Conservation (phyloP, 2,329 filamentous ascomycete species). For the Pseudofabraea citricarpa region DNA sequence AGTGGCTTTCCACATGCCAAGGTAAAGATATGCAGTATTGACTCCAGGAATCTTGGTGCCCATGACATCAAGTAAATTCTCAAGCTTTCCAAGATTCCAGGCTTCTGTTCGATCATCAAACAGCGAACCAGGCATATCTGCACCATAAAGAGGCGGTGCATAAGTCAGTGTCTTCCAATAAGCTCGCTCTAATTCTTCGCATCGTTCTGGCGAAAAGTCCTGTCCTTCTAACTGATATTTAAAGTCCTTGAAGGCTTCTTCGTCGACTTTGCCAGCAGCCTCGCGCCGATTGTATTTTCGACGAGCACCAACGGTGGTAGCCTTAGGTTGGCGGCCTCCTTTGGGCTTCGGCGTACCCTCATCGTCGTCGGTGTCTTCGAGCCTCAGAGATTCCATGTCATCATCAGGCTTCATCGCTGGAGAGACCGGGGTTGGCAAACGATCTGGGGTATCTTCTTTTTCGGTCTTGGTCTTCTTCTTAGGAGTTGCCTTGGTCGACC, state of each 20-base stretch:
- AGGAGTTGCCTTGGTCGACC: conserved; percentile 14
- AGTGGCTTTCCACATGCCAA: conserved; percentile 99
- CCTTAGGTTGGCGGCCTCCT: conserved; percentile 45
- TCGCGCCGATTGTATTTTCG: conserved; percentile 82
- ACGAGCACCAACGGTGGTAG: conserved; percentile 72
- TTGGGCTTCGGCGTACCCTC: conserved; percentile 43
- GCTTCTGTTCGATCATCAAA: conserved; percentile 79
- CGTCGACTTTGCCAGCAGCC: conserved; percentile 74
- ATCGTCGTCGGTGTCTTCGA: conserved; percentile 34
- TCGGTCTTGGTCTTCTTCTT: conserved; percentile 16
- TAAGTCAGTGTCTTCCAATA: conserved; percentile 99
- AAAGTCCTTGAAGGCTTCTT: conserved; percentile 84
- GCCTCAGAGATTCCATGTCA: conserved; percentile 26
- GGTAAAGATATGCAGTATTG: conserved; percentile 94
- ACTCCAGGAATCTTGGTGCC: conserved; percentile 96
- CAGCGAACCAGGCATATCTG: conserved; percentile 91
- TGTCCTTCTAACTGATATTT: conserved; percentile 83
- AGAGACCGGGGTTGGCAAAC: conserved; percentile 49
- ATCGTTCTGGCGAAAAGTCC: conserved; percentile 86
- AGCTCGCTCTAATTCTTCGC: conserved; percentile 86
- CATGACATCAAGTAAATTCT: conserved; percentile 87
- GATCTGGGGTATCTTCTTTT: conserved; percentile 27
- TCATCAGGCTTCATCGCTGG: conserved; percentile 35
- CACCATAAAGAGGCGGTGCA: conserved; percentile 90
- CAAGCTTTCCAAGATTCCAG: conserved; percentile 95